Evolutionary conservation across 371 early-diverging fungal genomes (phyloP), one percentile per base, ranked within the genome.

Genomic region (Smittium culicis): DNA sequence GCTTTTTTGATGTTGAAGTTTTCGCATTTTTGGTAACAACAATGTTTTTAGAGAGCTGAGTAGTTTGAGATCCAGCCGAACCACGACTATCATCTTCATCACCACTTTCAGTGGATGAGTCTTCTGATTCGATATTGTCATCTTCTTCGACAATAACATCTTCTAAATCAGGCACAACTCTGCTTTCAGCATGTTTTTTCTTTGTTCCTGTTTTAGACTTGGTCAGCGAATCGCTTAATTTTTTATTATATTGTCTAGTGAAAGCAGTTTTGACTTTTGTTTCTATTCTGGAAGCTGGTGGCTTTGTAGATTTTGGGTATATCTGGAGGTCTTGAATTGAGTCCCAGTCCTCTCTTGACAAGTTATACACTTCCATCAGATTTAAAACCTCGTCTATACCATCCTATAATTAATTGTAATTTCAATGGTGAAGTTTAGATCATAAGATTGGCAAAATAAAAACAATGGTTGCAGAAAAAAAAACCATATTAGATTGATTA

Each of bases 341-440:
- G 27, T 96, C 96, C 73, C 88, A 83, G 71, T 93, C 92, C 64
- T 98, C 98, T 65, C 86, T 82, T 66, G 82, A 85, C 58, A 99
- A 73, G 70, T 88, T 91, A 73, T 96, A 97, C 5, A 82, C 78
- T 72, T 96, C 92, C 90, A 99, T 89, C 14, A 84, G 66, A 1
- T 86, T 77, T 35, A 99, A 87, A 25, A 91, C 87, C 20, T 82
- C 81, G 1, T 80, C 80, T 31, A 88, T 83, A 0, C 84, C 89
- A 32, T 85, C 85, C 64, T 64, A 64, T 25, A 16, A 64, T n/a
- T n/a, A 31, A 25, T 24, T 8, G 8, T 14, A 34, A 34, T 64
- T 54, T 64, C 16, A 64, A 34, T 16, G 55, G n/a, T n/a, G n/a
- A n/a, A n/a, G n/a, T n/a, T n/a, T n/a, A n/a, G n/a, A n/a, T n/a